phyloP scores from a whole-genome alignment of 148 eudicot genomes.

The Rhododendron ovatum region DNA sequence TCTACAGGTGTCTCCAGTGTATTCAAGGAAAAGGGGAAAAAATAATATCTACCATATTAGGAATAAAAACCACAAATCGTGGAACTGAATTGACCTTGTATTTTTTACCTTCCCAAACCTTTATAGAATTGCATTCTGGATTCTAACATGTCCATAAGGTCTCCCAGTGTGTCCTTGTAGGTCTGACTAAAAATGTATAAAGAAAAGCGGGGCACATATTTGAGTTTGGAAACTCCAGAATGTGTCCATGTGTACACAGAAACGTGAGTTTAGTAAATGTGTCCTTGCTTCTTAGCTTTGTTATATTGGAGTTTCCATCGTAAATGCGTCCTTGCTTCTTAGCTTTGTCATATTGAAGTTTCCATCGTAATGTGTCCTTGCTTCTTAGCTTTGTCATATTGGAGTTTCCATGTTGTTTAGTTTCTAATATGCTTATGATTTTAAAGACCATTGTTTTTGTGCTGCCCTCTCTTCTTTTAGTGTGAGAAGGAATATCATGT shows the following conservation, averaged over 20 bases:
- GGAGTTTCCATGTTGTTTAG: background rate
- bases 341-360: background rate
- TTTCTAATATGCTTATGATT: background rate
- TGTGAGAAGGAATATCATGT: conserved; percentile 85
- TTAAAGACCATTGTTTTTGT: background rate
- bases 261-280: background rate
- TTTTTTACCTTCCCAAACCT: background rate
- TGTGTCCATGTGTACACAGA: background rate
- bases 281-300: conserved; percentile 3
- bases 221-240: background rate
- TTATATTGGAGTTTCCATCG: background rate
- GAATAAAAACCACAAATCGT: background rate
- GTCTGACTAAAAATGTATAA: background rate
- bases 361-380: background rate
- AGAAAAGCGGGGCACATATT: background rate
- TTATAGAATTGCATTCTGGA: background rate
- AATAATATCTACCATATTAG: background rate
- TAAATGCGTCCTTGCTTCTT: background rate
- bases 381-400: background rate
- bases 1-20: background rate
- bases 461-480: conserved; percentile 25
- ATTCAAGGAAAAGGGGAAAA: background rate
- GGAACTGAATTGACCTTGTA: background rate
- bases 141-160: background rate
- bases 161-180: background rate